Evolutionary conservation across 768 basidiomycete genomes (phyloP).

Genomic region (Pholiota molesta): DNA sequence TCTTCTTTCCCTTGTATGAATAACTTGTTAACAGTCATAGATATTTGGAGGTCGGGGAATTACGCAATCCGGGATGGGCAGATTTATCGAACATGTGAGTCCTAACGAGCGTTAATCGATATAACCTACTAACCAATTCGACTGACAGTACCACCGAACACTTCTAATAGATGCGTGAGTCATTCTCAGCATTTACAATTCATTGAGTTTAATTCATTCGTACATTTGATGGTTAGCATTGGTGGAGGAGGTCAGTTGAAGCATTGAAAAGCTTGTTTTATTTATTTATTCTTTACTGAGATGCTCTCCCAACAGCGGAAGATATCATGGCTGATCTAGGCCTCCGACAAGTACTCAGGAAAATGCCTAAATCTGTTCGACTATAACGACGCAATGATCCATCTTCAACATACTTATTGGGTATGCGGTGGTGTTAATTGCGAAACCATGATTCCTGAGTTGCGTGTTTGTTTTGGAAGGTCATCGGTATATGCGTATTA

Average conservation of each 20-base stretch:
- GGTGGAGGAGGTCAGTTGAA: constrained; percentile 61
- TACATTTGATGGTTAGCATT: constrained; percentile 32
- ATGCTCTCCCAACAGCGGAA: constrained; percentile 49
- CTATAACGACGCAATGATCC: constrained; percentile 3
- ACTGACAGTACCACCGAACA: constrained; percentile 59
- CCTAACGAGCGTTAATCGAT: constrained; percentile 9
- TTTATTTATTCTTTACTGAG: constrained; percentile 7
- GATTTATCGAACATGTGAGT: constrained; percentile 65
- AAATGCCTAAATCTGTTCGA: constrained; percentile 23
- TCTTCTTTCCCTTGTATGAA: constrained; percentile 14
- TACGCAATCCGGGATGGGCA: constrained; percentile 71
- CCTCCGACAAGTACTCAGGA: constrained; percentile 64
- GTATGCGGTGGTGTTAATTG: too few relatives aligned
- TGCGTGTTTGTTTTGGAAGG: too few relatives aligned
- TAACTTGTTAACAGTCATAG: constrained; percentile 36
- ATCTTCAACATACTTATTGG: too few relatives aligned
- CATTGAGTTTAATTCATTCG: neutral
- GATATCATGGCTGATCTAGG: constrained; percentile 83
- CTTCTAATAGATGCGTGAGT: constrained; percentile 64
- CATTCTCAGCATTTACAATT: neutral
- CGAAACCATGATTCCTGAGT: too few relatives aligned
- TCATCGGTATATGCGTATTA: too few relatives aligned
- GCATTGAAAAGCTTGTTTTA: too few relatives aligned
- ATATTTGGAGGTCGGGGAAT: constrained; percentile 88
- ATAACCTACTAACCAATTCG: constrained; percentile 21